Base-by-base conservation (phyloP, 139 green algal genomes). In the Yamagishiella unicocca region DNA sequence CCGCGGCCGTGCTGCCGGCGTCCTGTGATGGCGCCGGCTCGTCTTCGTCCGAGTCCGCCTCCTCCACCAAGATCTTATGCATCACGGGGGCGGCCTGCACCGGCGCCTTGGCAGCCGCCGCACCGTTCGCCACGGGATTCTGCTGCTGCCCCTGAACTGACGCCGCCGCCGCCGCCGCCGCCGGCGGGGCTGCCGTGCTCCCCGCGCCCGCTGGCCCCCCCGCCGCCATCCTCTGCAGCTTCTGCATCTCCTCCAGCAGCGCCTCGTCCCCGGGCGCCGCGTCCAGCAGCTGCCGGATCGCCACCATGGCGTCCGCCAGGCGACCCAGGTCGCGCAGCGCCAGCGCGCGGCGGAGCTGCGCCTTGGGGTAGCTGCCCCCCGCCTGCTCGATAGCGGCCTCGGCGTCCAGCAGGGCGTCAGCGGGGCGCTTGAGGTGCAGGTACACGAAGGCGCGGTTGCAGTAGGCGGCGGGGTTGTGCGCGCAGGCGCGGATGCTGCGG, bases 341-440 rank as follows among this genome's bases (percentile, higher is more conserved):
- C 35, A 66, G 22, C 9, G 70, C 72, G 38, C 81, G 80, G 10
- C 87, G 70, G 33, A 85, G 58, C 70, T 74, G 37, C 6, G 87
- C 88, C 88, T 91, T 92, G 78, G 74, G 37, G 79, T 90, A 84
- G 24, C 61, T 58, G 21, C 89, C 89, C 42, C 79, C 79, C 40
- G 29, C 2, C 40, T 90, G 84, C 45, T 75, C 58, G 54, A 92
- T 77, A 4, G 89, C 84, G 45, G 58, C 68, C 35, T 78, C 66
- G 19, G 84, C 88, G 10, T 87, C 84, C 19, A 77, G 67, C 78
- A 88, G 83, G 17, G 89, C 89, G 33, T 84, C 83, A 5, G 45
- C 77, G 42, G 82, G 72, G 22, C 72, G 66, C 9, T 75, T 40
- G 45, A 91, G 46, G 35, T 86, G 83, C 62, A 92, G 70, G 35